These are phyloP conservation scores for Chaetomium cochliodes DNA, from an alignment of 495 filamentous ascomycete species.

Conservation along the genomic window DNA sequence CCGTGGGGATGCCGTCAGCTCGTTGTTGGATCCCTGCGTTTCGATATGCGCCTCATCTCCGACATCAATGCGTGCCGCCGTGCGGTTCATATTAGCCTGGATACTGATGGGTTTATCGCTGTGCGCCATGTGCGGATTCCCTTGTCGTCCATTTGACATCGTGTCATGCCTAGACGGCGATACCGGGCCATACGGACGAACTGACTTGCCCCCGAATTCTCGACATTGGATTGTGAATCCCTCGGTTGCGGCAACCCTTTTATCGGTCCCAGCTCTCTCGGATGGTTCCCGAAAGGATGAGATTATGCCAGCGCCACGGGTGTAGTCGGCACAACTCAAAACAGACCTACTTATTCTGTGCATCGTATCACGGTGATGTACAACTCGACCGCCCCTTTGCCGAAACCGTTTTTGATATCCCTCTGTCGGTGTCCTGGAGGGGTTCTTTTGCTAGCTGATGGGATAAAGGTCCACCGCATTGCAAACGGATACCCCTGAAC, in stretches of 20 bases:
- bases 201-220: not conserved
- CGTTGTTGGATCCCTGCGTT: conserved; percentile 27
- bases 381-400: not conserved
- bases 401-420: conserved; percentile 13
- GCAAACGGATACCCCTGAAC: conserved; percentile 28
- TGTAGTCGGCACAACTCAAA: not conserved
- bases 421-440: conserved; percentile 6
- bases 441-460: not conserved
- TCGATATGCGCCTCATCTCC: conserved; percentile 39
- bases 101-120: not conserved
- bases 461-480: conserved; percentile 5
- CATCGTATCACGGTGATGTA: not conserved
- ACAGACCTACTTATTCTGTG: not conserved
- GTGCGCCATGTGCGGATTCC: conserved; percentile 19
- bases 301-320: not conserved
- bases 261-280: not conserved
- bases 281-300: not conserved
- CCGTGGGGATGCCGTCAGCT: conserved; percentile 1
- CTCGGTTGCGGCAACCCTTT: not conserved
- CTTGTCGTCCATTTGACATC: conserved; percentile 18
- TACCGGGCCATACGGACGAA: conserved; percentile 6
- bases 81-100: not conserved
- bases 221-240: not conserved
- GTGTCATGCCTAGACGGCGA: conserved; percentile 29
- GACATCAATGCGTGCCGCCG: conserved; percentile 34